Base-by-base conservation (phyloP, 331 rosid genomes). In the Quercus tomentella region DNA sequence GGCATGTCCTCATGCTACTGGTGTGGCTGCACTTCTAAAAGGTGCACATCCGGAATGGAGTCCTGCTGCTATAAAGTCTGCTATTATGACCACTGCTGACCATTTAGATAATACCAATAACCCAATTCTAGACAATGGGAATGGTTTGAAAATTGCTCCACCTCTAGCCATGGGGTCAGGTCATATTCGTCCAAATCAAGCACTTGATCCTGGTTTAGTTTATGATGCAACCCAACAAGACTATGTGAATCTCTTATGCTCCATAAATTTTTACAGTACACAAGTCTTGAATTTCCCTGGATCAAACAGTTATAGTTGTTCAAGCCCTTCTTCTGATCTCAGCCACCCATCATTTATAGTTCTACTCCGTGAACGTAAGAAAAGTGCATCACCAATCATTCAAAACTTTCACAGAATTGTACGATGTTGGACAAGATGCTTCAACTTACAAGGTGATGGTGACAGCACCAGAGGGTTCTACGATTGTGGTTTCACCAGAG, bases 141-240 rank as follows among this genome's bases (percentile, higher is more conserved):
- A 45, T 1, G 17, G 58, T 41, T 12, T 9, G 11, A 33, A 74
- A 9, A 17, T 25, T 23, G 90, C 92, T 60, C 82, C 90, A 0
- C 92, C 93, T 55, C 54, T 86, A 1, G 88, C 84, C 3, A 86
- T 88, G 68, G 96, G 93, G 60, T 82, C 93, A 0, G 96, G 93
- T 12, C 84, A 87, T 14, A 67, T 89, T 2, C 82, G 86, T 61
- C 92, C 93, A 1, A 88, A 84, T 16, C 80, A 43, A 79, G 97
- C 97, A 51, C 79, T 86, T 74, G 83, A 88, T 23, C 93, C 92
- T 0, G 94, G 97, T 71, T 77, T 91, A 23, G 35, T 89, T 4
- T 89, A 88, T 30, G 92, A 89, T 77, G 88, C 86, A 2, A 79
- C 91, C 3, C 83, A 80, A 8, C 89, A 81, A 6, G 91, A 89